Evolutionary conservation across 2,329 filamentous ascomycete species (phyloP), one percentile per base, ranked within the genome.

Genomic region (Dactylellina parvicollis): DNA sequence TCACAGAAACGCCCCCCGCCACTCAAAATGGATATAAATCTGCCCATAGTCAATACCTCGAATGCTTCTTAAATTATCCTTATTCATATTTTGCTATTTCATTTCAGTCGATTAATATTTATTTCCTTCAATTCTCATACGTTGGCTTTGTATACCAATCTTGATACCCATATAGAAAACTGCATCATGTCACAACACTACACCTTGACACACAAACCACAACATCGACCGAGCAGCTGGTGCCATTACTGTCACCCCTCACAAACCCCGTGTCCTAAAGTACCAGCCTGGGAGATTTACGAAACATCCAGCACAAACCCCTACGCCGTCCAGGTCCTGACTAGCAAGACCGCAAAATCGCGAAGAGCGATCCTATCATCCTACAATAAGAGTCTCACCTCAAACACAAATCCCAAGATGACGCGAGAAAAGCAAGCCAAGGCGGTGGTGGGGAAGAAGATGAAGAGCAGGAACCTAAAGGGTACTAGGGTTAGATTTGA

Each of bases 131-230:
- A 56, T 56, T 12, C 38, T 28, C 14, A 8, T 1, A 20, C 18
- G 18, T 46, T 46, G 4, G 4, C n/a, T 22, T 44, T 28, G 7
- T 46, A 42, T 32, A 20, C 40, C 28, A 26, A 3, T 40, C 14
- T 30, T 1, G 20, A 22, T 20, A 18, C 16, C 7, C n/a, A 14
- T 16, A 42, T 30, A 20, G 12, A 46, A 46, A 26, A 38, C 16
- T 50, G 2, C 30, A 66, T 57, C 46, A 66, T 66, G 61, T 40
- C 30, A 4, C 50, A 57, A 57, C 54, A 61, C 40, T 72, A 72
- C 44, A 59, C 46, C 16, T 30, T 47, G 5, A 38, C 28, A 16
- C 52, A 44, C 24, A 40, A 54, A 30, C 34, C 42, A 7, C 50
- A 64, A 44, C 52, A 59, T 18, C 22, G 49, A 16, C 30, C 40